Conservation (phyloP, 106 monocot genomes). For the Hemerocallis citrina region DNA sequence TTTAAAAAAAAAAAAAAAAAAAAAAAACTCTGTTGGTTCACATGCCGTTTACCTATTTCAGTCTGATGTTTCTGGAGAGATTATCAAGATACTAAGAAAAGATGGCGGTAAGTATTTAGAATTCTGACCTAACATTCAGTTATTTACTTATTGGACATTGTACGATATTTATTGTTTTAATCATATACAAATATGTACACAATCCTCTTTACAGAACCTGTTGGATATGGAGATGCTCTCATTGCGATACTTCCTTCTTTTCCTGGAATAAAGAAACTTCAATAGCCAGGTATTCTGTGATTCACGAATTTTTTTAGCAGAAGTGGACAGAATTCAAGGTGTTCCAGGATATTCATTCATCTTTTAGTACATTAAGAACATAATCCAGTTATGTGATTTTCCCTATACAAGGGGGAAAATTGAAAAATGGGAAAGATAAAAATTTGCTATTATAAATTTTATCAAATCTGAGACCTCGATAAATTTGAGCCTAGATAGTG, state of each 20-base stretch:
- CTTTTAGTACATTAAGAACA: no score
- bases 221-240: conserved; percentile 70
- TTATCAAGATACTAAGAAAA: conserved; percentile 60
- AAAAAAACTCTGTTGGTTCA: neutral
- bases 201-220: conserved; percentile 45
- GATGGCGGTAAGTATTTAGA: conserved; percentile 43
- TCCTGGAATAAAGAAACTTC: conserved; percentile 73
- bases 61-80: conserved; percentile 79
- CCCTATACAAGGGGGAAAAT: no score
- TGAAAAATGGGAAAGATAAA: no score
- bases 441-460: no score
- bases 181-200: neutral
- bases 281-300: conserved; percentile 12
- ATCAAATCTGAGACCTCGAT: no score
- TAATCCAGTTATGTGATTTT: no score
- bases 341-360: no score
- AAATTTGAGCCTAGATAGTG: no score
- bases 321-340: neutral
- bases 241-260: conserved; percentile 71
- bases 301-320: neutral
- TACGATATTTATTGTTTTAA: neutral
- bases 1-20: neutral
- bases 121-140: neutral
- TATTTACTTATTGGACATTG: neutral
- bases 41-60: conserved; percentile 13